phyloP scores from a whole-genome alignment of 2,329 filamentous ascomycete genomes.

The Diplodia mutila region DNA sequence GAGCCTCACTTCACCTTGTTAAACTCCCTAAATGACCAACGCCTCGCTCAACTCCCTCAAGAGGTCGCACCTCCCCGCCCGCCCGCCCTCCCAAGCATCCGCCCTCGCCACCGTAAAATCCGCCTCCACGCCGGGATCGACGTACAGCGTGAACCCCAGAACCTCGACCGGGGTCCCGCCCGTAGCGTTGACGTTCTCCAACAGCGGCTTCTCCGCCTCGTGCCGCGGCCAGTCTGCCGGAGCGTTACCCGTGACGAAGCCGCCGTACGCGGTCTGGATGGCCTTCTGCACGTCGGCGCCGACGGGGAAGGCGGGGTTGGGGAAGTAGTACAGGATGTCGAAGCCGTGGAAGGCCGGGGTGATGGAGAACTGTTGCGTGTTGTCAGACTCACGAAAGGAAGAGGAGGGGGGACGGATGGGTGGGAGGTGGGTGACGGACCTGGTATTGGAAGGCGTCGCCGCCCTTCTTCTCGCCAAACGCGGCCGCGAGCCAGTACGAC shows the following conservation, averaged over 20 bases:
- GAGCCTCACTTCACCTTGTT: too few species aligned
- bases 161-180: neutral
- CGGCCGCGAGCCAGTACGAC: slow-evolving; percentile 59
- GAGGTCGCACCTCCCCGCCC: slow-evolving; percentile 33
- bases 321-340: slow-evolving; percentile 32
- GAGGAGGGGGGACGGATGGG: neutral
- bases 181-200: neutral
- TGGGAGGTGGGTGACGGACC: neutral
- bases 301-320: neutral
- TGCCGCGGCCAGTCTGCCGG: neutral
- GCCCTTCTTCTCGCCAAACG: slow-evolving; percentile 40
- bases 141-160: neutral
- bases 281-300: neutral
- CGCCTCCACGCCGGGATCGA: neutral
- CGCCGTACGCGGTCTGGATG: neutral
- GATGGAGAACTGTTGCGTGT: slow-evolving; percentile 28
- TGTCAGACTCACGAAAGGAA: neutral
- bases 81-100: slow-evolving; percentile 33
- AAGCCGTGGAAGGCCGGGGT: slow-evolving; percentile 30
- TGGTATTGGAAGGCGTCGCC: slow-evolving; percentile 24
- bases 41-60: slow-evolving; percentile 30
- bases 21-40: neutral
- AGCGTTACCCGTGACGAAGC: neutral
- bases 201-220: neutral
- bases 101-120: slow-evolving; percentile 26